These are phyloP conservation scores for Boletus pseudopeckii DNA, from an alignment of 768 basidiomycete species.

Conservation along the genomic window DNA sequence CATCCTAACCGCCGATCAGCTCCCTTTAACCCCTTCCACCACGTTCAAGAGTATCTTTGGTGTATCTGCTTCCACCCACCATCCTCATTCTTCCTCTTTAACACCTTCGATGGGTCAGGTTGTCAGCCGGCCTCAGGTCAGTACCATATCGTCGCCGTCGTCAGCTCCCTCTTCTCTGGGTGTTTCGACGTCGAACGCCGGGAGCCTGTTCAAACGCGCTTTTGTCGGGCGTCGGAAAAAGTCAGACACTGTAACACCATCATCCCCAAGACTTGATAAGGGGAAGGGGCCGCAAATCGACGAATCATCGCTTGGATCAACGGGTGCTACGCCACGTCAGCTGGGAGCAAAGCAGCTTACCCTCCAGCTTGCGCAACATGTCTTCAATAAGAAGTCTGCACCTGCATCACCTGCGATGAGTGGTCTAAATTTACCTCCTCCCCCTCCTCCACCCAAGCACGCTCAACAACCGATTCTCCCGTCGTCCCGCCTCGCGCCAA, in stretches of 20 bases:
- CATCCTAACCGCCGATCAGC: conserved; percentile 43
- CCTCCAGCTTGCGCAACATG: conserved; percentile 45
- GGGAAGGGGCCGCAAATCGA: conserved; percentile 20
- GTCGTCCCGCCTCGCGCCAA: conserved; percentile 23
- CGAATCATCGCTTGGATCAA: conserved; percentile 11
- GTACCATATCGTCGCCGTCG: conserved; percentile 23
- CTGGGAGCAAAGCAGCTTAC: conserved; percentile 35
- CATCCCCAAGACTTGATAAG: conserved; percentile 23
- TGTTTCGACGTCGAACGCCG: conserved; percentile 19
- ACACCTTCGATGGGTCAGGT: conserved; percentile 34
- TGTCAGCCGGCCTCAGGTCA: conserved; percentile 32
- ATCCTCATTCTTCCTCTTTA: conserved; percentile 25
- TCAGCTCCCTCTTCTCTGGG: conserved; percentile 26
- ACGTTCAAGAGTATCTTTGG: conserved; percentile 33
- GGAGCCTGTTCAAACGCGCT: conserved; percentile 31
- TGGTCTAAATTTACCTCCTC: conserved; percentile 27
- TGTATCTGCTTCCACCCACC: conserved; percentile 23
- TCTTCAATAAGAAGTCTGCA: conserved; percentile 39
- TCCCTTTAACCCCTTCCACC: conserved; percentile 34
- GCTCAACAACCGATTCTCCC: conserved; percentile 13
- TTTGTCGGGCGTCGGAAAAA: conserved; percentile 34
- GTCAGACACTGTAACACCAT: conserved; percentile 18
- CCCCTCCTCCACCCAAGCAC: conserved; percentile 42
- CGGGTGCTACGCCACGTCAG: conserved; percentile 18
- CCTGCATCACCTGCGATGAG: conserved; percentile 34